Conservation (phyloP, 106 monocot genomes). For the Triglochin maritima region DNA sequence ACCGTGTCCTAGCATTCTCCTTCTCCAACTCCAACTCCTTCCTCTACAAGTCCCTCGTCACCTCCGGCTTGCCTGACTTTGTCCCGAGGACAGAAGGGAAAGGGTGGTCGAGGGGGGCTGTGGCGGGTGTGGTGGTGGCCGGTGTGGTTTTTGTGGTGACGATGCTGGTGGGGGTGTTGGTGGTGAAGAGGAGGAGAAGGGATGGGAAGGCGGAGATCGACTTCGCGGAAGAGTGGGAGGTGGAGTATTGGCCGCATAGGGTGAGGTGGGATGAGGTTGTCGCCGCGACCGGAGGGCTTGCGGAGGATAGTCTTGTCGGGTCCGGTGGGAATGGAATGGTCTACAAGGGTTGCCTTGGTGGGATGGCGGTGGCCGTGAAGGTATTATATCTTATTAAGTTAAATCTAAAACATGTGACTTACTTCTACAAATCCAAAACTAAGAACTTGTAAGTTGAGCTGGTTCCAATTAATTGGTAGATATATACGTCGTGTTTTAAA, state of each 20-base stretch:
- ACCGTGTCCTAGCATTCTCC: conserved; percentile 18
- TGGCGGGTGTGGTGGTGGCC: conserved; percentile 5
- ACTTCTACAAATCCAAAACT: no score
- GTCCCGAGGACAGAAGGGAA: neutral
- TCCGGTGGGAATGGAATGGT: conserved; percentile 39
- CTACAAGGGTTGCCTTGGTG: conserved; percentile 25
- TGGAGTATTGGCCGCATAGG: conserved; percentile 23
- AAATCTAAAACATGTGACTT: no score
- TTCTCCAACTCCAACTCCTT: conserved; percentile 35
- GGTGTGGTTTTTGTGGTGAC: conserved; percentile 20
- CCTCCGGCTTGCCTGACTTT: conserved; percentile 14
- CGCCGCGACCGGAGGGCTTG: conserved; percentile 23
- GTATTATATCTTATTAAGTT: neutral
- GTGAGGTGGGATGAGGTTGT: conserved; percentile 27
- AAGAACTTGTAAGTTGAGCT: no score
- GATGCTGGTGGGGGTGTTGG: conserved; percentile 12
- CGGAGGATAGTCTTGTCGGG: conserved; percentile 27
- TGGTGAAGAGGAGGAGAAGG: conserved; percentile 13
- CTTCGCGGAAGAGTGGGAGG: conserved; percentile 31
- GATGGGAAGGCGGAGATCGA: conserved; percentile 22
- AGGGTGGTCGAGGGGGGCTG: neutral
- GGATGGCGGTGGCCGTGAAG: conserved; percentile 14
- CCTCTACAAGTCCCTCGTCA: conserved; percentile 22
- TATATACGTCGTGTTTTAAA: no score
- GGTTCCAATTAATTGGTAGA: no score